Conservation (phyloP, 768 basidiomycete genomes). For the Leccinellum rugosiceps region DNA sequence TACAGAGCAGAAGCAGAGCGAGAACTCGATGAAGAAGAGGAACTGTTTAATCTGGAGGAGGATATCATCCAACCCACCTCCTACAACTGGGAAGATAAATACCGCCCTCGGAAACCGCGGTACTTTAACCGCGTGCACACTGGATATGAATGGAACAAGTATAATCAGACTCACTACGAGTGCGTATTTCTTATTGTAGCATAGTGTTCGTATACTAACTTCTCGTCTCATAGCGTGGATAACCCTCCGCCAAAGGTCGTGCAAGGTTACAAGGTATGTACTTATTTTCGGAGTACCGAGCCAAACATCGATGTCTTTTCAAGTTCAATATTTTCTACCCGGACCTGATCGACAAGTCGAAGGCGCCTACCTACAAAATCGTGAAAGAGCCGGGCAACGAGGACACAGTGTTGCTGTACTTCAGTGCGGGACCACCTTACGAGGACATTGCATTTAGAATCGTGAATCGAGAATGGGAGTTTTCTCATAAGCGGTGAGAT, state of each 20-base stretch:
- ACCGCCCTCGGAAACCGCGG: constrained; percentile 92
- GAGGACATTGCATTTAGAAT: constrained; percentile 99
- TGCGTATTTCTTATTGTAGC: constrained; percentile 31
- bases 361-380: constrained; percentile 95
- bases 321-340: constrained; percentile 98
- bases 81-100: constrained; percentile 99
- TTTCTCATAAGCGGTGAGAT: constrained; percentile 87
- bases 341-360: constrained; percentile 96
- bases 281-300: not conserved
- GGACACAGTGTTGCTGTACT: constrained; percentile 90
- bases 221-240: constrained; percentile 63
- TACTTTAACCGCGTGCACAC: constrained; percentile 99
- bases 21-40: constrained; percentile 94
- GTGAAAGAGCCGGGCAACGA: constrained; percentile 93
- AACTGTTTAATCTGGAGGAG: constrained; percentile 92
- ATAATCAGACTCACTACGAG: constrained; percentile 99
- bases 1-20: constrained; percentile 90
- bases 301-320: constrained; percentile 11
- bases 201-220: constrained; percentile 4
- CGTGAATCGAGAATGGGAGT: constrained; percentile 98
- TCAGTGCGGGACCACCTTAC: constrained; percentile 96
- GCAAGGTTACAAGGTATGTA: constrained; percentile 88
- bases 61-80: constrained; percentile 76
- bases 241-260: constrained; percentile 99
- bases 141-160: constrained; percentile 99